phyloP scores from a whole-genome alignment of 2,329 filamentous ascomycete species.

The Trichoderma harzianum region DNA sequence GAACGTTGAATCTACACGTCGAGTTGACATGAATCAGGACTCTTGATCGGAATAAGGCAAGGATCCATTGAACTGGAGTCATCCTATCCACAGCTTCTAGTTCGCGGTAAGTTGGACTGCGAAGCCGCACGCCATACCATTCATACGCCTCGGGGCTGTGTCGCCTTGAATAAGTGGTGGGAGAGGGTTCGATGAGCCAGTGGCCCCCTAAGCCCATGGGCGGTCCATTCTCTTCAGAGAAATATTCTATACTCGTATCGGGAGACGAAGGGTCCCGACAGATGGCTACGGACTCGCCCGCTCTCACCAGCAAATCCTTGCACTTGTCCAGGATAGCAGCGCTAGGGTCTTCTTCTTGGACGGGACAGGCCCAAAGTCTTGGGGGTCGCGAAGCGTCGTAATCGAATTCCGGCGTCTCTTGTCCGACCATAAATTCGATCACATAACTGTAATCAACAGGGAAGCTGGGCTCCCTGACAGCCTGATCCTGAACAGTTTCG shows the following conservation, averaged over 20 bases:
- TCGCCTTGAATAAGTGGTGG: conserved; percentile 9
- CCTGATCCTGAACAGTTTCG: background rate
- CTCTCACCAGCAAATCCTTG: background rate
- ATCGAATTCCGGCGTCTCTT: conserved; percentile 8
- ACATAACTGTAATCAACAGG: conserved; percentile 22
- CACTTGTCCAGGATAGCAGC: conserved; percentile 1
- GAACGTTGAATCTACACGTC: conserved; percentile 23
- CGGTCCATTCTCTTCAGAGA: background rate
- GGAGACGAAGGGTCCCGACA: conserved; percentile 14
- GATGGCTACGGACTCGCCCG: conserved; percentile 4
- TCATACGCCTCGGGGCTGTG: conserved; percentile 19
- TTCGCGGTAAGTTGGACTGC: conserved; percentile 21
- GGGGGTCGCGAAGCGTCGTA: background rate
- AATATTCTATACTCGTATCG: background rate
- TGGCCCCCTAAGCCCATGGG: background rate
- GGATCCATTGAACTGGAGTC: background rate
- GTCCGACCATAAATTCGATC: conserved; percentile 27
- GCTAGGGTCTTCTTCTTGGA: conserved; percentile 6
- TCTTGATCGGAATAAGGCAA: conserved; percentile 18
- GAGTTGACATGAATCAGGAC: conserved; percentile 27
- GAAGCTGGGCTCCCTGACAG: background rate
- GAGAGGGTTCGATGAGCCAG: conserved; percentile 18
- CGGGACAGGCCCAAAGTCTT: conserved; percentile 23
- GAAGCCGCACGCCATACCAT: conserved; percentile 28
- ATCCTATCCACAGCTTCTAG: background rate